Base-by-base conservation (phyloP, 2,329 filamentous ascomycete genomes). In the Xylariales sp. region DNA sequence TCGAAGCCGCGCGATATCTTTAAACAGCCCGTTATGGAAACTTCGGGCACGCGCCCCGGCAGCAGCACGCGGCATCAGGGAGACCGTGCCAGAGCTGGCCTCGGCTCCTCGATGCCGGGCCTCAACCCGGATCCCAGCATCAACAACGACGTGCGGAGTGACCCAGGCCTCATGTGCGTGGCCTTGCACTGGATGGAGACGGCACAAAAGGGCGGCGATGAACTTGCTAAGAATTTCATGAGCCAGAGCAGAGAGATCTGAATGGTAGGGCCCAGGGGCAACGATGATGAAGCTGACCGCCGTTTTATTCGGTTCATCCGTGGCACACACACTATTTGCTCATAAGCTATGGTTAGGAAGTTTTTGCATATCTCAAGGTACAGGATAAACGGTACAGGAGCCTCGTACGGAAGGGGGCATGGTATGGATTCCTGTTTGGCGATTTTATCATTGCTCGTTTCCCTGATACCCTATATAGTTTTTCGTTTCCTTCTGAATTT, bases 101-200 rank as follows among this genome's bases (percentile, higher is more conserved):
- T 75, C 5, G 78, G 76, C 28, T 71, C 72, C 58, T 69, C 70
- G 16, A 71, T 71, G 68, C 72, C 71, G 49, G 46, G 71, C 28
- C 64, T 73, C 56, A 73, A 74, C 46, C 73, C 76, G 23, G 78
- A 77, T 36, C 63, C 73, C 1, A 74, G 74, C 45, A 78, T 78
- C 60, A 81, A 83, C 55, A 82, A 82, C 18, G 81, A 87, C 67
- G 84, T 87, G 43, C 79, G 93, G 72, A 94, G 90, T 67, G 93
- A 97, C 78, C 93, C 93, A 1, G 91, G 91, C 62, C 89, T 94
- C 49, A 96, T 98, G 92, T 97, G 94, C 75, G 89, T 97, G 65
- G 95, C 95, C 9, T 90, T 97, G 80, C 95, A 98, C 83, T 98
- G 95, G 94, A 97, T 98, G 94, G 93, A 95, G 81, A 85, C 93